Conservation (phyloP, 1,284 basidiomycete genomes). For the Tetrapyrgos nigripes region DNA sequence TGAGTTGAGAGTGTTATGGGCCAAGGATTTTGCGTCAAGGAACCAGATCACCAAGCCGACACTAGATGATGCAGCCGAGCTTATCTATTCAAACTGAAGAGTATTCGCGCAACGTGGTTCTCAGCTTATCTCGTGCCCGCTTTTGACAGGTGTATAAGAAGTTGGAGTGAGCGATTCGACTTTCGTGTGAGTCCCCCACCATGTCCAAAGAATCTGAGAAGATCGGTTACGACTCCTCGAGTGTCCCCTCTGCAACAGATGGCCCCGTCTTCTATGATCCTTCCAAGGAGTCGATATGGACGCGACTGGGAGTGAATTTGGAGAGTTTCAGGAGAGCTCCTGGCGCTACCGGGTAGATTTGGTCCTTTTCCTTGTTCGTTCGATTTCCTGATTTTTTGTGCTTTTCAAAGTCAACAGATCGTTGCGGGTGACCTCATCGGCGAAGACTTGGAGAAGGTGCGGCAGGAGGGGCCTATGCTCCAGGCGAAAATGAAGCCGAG, state of each 20-base stretch:
- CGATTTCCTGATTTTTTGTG: background rate
- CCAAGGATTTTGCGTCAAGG: too few relatives aligned
- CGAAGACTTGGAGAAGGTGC: constrained; percentile 40
- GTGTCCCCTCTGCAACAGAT: background rate
- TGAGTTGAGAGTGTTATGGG: too few relatives aligned
- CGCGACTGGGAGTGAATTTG: constrained; percentile 40
- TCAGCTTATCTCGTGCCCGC: background rate
- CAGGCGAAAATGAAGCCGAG: constrained; percentile 54
- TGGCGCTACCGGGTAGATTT: constrained; percentile 47
- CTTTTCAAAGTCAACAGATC: constrained; percentile 37
- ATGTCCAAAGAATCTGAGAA: background rate
- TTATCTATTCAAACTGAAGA: background rate
- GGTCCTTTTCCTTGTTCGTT: background rate
- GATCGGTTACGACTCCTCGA: background rate
- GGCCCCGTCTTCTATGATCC: constrained; percentile 43
- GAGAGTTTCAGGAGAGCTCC: constrained; percentile 54
- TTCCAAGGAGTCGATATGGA: constrained; percentile 50
- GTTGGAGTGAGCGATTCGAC: background rate
- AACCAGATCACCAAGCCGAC: too few relatives aligned
- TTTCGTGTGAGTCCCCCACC: background rate
- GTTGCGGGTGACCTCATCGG: constrained; percentile 40
- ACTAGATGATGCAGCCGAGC: too few relatives aligned
- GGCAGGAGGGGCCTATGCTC: constrained; percentile 50
- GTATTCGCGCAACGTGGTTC: background rate
- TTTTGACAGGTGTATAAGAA: background rate